Evolutionary conservation across 352 stramenopile species (phyloP).

Genomic region (Phytophthora niederhauseri): DNA sequence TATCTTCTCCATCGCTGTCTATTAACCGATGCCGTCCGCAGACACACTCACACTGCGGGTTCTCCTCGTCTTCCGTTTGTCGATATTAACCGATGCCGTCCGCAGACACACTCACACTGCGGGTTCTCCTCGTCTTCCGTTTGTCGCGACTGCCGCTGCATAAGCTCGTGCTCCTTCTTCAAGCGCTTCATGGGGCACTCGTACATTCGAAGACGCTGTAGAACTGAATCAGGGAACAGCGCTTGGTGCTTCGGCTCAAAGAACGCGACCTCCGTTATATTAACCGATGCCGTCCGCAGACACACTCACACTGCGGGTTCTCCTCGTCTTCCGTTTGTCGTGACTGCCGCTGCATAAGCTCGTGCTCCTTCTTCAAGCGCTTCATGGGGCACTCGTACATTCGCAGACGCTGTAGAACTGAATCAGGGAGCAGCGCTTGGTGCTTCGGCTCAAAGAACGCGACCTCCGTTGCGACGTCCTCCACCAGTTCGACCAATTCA

Average conservation of each 20-base stretch:
- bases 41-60: conserved; percentile 45
- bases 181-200: conserved; percentile 52
- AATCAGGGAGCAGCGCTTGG: conserved; percentile 22
- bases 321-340: not conserved
- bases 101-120: conserved; percentile 48
- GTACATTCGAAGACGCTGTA: conserved; percentile 40
- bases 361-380: conserved; percentile 48
- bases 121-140: conserved; percentile 9
- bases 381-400: conserved; percentile 52
- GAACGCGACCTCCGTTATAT: conserved; percentile 51
- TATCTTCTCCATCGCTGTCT: conserved; percentile 21
- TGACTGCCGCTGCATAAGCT: conserved; percentile 41
- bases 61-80: conserved; percentile 2
- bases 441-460: conserved; percentile 38
- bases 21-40: conserved; percentile 56
- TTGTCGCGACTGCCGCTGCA: conserved; percentile 23
- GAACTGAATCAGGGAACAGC: conserved; percentile 29
- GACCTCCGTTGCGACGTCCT: conserved; percentile 60
- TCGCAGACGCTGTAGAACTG: conserved; percentile 35
- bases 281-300: too few species aligned
- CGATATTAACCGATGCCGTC: too few species aligned
- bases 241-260: conserved; percentile 22
- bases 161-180: conserved; percentile 52
- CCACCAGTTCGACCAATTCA: conserved; percentile 58
- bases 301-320: conserved; percentile 42